Conservation (phyloP, 1,284 basidiomycete species). For the Ceratobasidium sp. region DNA sequence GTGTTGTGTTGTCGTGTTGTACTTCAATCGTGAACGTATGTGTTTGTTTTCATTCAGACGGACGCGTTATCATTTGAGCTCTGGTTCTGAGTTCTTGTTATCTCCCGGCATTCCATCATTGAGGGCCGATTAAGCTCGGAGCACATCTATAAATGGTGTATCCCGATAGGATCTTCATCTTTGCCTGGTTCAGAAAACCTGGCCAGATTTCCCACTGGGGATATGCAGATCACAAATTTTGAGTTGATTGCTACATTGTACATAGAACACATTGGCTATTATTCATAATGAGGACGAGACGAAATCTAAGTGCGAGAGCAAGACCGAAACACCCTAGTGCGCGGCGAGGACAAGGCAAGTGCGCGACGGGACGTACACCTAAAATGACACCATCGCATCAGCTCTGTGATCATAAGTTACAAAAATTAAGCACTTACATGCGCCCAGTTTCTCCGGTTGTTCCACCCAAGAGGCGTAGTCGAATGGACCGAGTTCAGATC, state of each 20-base stretch:
- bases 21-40: no score
- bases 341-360: constrained; percentile 34
- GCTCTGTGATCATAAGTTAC: constrained; percentile 10
- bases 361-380: constrained; percentile 39
- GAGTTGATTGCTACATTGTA: constrained; percentile 14
- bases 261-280: not conserved
- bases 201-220: no score
- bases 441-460: constrained; percentile 86
- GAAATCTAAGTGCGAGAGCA: constrained; percentile 9
- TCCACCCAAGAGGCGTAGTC: constrained; percentile 92
- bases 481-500: constrained; percentile 72
- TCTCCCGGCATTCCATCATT: not conserved
- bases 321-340: constrained; percentile 13
- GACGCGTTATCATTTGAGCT: not conserved
- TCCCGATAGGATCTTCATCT: no score
- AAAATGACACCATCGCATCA: not conserved
- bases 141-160: no score
- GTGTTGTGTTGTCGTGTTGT: no score
- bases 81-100: constrained; percentile 36
- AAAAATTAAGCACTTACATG: constrained; percentile 65
- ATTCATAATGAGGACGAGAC: constrained; percentile 5
- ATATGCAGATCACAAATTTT: no score
- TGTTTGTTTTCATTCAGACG: not conserved
- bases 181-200: no score
- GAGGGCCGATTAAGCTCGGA: no score